Percentiles rank a stretch among this genome's conserved stretches.
Conservation (phyloP, 192 early-diverging fungal genomes). For the Backusella tarrabulga region DNA sequence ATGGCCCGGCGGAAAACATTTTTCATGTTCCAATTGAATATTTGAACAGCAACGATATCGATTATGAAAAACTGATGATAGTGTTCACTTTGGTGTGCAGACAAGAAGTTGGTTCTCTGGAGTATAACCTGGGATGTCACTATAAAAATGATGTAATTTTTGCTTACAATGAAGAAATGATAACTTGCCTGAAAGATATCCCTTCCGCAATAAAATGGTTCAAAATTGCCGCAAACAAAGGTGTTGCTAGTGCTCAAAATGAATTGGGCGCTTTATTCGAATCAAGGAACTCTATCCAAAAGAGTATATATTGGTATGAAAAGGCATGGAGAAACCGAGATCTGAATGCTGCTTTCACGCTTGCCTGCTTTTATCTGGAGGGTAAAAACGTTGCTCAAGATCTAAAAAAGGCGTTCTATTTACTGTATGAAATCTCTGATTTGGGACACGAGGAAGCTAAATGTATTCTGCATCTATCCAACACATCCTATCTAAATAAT, state of each 20-base stretch:
- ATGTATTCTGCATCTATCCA: no score
- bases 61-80: background rate
- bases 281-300: no score
- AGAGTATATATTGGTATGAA: no score
- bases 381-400: no score
- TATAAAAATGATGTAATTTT: background rate
- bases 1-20: background rate
- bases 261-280: slow-evolving; percentile 16
- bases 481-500: no score
- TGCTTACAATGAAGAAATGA: background rate
- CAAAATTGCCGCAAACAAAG: slow-evolving; percentile 17
- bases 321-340: no score
- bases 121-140: slow-evolving; percentile 7
- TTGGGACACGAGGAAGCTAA: no score
- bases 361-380: no score
- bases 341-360: no score
- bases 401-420: no score
- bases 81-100: background rate
- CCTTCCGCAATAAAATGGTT: background rate
- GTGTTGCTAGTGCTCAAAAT: slow-evolving; percentile 21
- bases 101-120: background rate
- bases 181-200: background rate
- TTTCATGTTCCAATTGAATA: background rate
- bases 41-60: background rate
- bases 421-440: no score